Evolutionary conservation across 169 alveolate genomes (phyloP).

Genomic region (Plasmodium malariae): DNA sequence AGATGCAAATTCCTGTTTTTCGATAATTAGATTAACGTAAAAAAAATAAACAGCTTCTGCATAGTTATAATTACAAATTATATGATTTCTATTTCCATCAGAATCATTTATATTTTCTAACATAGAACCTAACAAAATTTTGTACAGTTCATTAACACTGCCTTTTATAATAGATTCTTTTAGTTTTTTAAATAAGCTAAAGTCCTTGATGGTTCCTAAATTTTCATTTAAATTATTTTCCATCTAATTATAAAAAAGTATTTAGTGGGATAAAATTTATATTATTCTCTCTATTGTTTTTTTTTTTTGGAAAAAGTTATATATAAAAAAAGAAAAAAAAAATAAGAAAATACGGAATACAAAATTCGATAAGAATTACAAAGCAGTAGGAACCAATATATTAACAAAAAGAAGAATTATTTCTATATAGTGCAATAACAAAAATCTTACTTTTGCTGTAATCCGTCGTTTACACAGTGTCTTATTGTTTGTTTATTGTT

Average conservation of each 20-base stretch:
- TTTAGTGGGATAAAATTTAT: no score
- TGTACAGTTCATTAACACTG: conserved; percentile 24
- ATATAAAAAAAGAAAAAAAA: neutral
- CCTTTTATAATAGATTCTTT: conserved; percentile 34
- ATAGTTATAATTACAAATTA: conserved; percentile 41
- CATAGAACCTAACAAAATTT: conserved; percentile 17
- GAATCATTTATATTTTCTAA: conserved; percentile 28
- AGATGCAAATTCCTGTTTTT: conserved; percentile 39
- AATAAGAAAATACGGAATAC: no score
- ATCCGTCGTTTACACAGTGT: no score
- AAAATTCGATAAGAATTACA: no score
- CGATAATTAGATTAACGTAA: conserved; percentile 27
- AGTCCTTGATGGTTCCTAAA: conserved; percentile 12
- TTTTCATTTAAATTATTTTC: conserved; percentile 38
- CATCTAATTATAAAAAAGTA: conserved; percentile 25
- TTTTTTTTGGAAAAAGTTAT: neutral
- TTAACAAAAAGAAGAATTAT: no score
- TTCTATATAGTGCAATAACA: no score
- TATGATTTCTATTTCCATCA: conserved; percentile 16
- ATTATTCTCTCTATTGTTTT: neutral
- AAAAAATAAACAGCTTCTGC: conserved; percentile 47
- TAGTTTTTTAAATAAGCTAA: conserved; percentile 29
- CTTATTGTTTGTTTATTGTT: no score
- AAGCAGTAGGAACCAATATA: no score
- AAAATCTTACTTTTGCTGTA: no score